Percentiles rank a stretch among this genome's conserved stretches.
These are phyloP conservation scores for Heimioporus sp. DNA, from an alignment of 768 basidiomycete genomes.

Conservation along the genomic window DNA sequence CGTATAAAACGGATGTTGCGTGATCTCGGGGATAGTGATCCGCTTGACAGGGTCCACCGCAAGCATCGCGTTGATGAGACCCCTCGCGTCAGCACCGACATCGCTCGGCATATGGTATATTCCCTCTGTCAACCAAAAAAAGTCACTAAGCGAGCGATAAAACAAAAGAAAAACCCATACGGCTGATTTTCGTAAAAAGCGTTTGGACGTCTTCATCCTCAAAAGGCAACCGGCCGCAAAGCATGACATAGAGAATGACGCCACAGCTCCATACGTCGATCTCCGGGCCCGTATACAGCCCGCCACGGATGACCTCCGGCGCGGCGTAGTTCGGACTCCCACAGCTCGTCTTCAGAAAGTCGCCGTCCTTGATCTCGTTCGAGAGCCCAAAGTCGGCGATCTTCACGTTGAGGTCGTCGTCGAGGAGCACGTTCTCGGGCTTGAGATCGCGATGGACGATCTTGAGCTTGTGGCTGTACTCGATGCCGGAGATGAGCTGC, in stretches of 20 bases:
- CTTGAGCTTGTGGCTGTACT: slow-evolving; percentile 94
- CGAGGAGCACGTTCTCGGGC: slow-evolving; percentile 91
- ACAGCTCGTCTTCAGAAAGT: slow-evolving; percentile 95
- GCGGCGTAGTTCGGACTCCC: slow-evolving; percentile 99
- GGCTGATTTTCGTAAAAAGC: slow-evolving; percentile 92
- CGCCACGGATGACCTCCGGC: slow-evolving; percentile 95
- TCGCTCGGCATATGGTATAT: slow-evolving; percentile 82
- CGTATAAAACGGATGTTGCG: slow-evolving; percentile 87
- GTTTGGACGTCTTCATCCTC: slow-evolving; percentile 95
- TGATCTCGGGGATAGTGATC: slow-evolving; percentile 90
- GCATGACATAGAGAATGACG: slow-evolving; percentile 98
- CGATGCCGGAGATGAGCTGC: slow-evolving; percentile 96
- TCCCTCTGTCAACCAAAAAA: slow-evolving; percentile 58
- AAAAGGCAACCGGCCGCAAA: slow-evolving; percentile 93
- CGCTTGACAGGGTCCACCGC: slow-evolving; percentile 93
- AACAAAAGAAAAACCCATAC: slow-evolving; percentile 38
- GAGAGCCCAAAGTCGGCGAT: slow-evolving; percentile 99
- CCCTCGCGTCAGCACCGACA: slow-evolving; percentile 73
- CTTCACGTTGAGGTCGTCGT: slow-evolving; percentile 87
- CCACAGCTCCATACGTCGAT: slow-evolving; percentile 99
- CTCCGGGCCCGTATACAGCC: slow-evolving; percentile 94
- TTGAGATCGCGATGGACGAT: slow-evolving; percentile 99
- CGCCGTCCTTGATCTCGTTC: slow-evolving; percentile 94
- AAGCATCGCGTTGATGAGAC: slow-evolving; percentile 86
- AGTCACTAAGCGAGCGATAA: no score